These are phyloP conservation scores for Flaveria bidentis DNA, from an alignment of 129 eudicot species.

Conservation along the genomic window DNA sequence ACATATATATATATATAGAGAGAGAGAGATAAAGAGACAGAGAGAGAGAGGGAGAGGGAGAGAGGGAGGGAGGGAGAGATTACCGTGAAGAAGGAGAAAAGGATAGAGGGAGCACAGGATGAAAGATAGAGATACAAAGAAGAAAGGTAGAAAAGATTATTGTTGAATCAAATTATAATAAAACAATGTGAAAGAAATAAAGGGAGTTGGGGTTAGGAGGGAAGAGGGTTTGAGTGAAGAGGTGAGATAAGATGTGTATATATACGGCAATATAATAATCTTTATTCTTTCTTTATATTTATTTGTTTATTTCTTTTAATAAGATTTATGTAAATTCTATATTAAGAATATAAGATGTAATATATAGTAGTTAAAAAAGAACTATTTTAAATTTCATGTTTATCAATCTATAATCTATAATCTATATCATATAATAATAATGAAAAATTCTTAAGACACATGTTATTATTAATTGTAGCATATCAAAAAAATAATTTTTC, in stretches of 20 bases:
- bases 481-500: no score
- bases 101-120: conserved; percentile 55
- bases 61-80: conserved; percentile 40
- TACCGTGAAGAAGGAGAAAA: conserved; percentile 59
- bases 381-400: background rate
- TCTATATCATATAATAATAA: no score
- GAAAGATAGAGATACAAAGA: conserved; percentile 27
- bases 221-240: conserved; percentile 42
- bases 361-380: background rate
- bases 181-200: conserved; percentile 24
- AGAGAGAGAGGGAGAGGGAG: no score
- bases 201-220: conserved; percentile 35
- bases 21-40: no score
- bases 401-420: background rate
- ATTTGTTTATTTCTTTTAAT: background rate
- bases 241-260: conserved; percentile 30
- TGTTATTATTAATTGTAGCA: no score
- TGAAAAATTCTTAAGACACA: no score
- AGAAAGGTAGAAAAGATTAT: conserved; percentile 20
- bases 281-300: background rate
- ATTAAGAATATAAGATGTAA: conserved; percentile 2
- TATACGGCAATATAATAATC: conserved; percentile 4
- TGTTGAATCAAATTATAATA: background rate
- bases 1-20: background rate
- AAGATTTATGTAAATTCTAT: conserved; percentile 9